Base-by-base conservation (phyloP, 495 filamentous ascomycete species). In the Tetracladium setigerum region DNA sequence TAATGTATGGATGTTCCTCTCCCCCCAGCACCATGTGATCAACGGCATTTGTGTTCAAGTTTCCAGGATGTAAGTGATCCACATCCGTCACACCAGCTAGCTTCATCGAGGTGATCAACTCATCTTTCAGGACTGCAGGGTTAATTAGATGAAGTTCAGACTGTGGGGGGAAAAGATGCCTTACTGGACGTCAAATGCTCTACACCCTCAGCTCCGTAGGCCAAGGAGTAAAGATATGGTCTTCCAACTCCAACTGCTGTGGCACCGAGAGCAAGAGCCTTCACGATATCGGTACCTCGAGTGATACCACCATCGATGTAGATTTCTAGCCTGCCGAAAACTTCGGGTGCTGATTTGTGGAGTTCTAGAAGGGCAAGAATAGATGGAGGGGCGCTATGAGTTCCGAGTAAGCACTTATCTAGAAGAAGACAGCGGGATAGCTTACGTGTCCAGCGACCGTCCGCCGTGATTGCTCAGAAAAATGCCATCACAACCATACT, bases 391-490 rank as follows among this genome's bases (percentile, higher is more conserved):
- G 67, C 68, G 15, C 67, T 63, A 19, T 2, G 17, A 17, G n/a
- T 27, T 27, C 22, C 7, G 22, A 7, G 22, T 27, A 3, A 27
- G 22, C 7, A 27, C 22, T 27, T 27, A 33, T 47, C 15, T 4
- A 38, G 8, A 40, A 27, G 39, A 10, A 16, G 16, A 32, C 16
- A 38, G 16, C n/a, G 19, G 44, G 19, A 27, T 47, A 16, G 17
- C 14, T 5, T 14, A 40, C 38, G 27, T 13, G 50, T 96, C 90
- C 40, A 95, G 85, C 66, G 95, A 89, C 14, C 90, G 77, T 14
- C 90, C 90, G 48, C 90, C 90, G 69, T 96, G 90, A 70, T 96
- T 96, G 38, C 85, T 90, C 38, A 96, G 76, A 19, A 95, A 87
- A 35, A 95, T 89, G 46, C 89, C 91, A 50, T 94, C 80, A 8